These are phyloP conservation scores for Friedmanniomyces endolithicus DNA, from an alignment of 495 filamentous ascomycete species.

Conservation along the genomic window DNA sequence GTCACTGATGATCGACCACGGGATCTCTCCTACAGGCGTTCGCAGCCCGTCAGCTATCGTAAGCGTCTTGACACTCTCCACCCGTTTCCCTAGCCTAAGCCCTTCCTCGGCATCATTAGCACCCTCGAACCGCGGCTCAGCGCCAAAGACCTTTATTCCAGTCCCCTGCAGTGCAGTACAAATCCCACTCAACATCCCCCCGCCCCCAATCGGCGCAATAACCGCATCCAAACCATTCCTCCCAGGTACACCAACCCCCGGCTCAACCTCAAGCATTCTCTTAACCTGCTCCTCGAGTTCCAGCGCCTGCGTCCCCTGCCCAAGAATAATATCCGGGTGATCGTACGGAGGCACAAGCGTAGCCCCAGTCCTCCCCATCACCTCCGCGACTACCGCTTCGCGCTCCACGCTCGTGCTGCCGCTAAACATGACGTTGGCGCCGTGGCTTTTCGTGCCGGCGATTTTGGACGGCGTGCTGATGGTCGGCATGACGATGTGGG, in stretches of 20 bases:
- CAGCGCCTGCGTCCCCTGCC: slow-evolving; percentile 79
- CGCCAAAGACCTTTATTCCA: slow-evolving; percentile 65
- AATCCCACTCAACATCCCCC: slow-evolving; percentile 74
- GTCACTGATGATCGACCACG: slow-evolving; percentile 74
- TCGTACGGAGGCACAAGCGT: slow-evolving; percentile 81
- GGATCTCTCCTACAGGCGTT: slow-evolving; percentile 65
- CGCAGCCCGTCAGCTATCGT: slow-evolving; percentile 87
- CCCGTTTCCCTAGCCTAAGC: slow-evolving; percentile 45
- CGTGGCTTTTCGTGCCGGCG: slow-evolving; percentile 61
- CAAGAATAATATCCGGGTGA: slow-evolving; percentile 78
- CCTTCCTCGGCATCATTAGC: slow-evolving; percentile 71
- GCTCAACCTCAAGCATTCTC: slow-evolving; percentile 34
- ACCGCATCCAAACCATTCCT: slow-evolving; percentile 54
- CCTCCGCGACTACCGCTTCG: slow-evolving; percentile 56
- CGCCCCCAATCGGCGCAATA: slow-evolving; percentile 77
- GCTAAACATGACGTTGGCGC: slow-evolving; percentile 67
- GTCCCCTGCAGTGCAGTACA: slow-evolving; percentile 62
- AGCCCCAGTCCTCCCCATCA: slow-evolving; percentile 58
- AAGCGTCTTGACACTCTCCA: slow-evolving; percentile 54
- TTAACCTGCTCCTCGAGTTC: slow-evolving; percentile 64
- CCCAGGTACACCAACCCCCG: slow-evolving; percentile 8
- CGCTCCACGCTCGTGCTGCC: slow-evolving; percentile 71
- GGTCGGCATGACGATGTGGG: slow-evolving; percentile 80
- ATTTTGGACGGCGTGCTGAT: slow-evolving; percentile 80
- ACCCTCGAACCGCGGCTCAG: slow-evolving; percentile 74